These are phyloP conservation scores for Saccharomycopsis sp. DNA, from an alignment of 805 yeast species.

Conservation along the genomic window DNA sequence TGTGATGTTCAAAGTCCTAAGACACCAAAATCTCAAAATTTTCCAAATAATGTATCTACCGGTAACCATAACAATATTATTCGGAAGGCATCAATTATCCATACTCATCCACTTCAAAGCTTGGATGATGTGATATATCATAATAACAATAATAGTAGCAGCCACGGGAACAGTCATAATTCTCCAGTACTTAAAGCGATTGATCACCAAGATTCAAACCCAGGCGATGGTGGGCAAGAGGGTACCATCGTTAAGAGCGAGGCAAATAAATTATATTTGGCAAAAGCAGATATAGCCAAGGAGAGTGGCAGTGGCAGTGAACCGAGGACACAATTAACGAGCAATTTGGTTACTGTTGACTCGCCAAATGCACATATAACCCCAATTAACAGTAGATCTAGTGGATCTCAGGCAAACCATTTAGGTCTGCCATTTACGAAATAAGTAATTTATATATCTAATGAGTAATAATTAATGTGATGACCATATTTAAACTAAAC, in stretches of 20 bases:
- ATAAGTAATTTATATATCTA: background rate
- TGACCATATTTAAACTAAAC: background rate
- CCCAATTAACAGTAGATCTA: background rate
- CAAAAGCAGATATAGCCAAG: background rate
- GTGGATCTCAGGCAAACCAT: background rate
- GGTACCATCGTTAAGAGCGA: background rate
- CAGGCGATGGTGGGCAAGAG: background rate
- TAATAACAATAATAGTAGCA: background rate
- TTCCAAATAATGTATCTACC: background rate
- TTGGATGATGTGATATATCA: background rate
- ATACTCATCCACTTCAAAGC: background rate
- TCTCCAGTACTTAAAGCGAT: background rate
- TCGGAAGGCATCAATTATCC: background rate
- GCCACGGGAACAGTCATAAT: background rate
- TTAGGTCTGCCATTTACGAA: background rate
- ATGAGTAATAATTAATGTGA: background rate
- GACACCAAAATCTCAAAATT: background rate
- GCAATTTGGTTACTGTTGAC: background rate
- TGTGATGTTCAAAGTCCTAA: background rate
- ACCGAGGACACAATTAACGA: background rate
- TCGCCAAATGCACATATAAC: background rate
- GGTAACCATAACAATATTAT: too few relatives aligned
- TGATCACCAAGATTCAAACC: background rate
- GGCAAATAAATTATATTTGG: constrained; percentile 1
- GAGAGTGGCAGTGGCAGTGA: background rate